Evolutionary conservation across 495 filamentous ascomycete species (phyloP).

Genomic region (Pyronema omphalodes): DNA sequence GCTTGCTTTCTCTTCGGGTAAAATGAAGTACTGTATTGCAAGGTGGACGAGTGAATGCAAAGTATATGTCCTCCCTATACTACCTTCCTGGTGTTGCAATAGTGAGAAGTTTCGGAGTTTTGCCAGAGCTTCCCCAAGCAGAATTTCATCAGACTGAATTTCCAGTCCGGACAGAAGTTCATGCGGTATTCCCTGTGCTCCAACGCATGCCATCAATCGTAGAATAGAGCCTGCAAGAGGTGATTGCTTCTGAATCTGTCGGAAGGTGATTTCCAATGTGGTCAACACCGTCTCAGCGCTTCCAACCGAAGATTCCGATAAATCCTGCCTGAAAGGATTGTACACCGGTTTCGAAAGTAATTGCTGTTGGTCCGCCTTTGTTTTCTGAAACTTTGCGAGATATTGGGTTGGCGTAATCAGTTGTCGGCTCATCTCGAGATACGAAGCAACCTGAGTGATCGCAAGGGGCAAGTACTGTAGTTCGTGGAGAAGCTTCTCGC

Average conservation of each 20-base stretch:
- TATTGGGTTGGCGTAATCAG: neutral
- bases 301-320: too few species aligned
- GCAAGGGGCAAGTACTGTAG: conserved; percentile 11
- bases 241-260: conserved; percentile 24
- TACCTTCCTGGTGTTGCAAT: too few species aligned
- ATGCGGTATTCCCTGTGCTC: conserved; percentile 24
- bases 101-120: conserved; percentile 1
- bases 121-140: neutral
- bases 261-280: conserved; percentile 33
- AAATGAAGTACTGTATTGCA: too few species aligned
- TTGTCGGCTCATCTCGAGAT: conserved; percentile 1
- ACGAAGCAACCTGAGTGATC: conserved; percentile 8
- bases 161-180: conserved; percentile 3
- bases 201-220: too few species aligned
- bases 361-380: neutral
- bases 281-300: conserved; percentile 26
- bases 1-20: too few species aligned
- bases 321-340: conserved; percentile 17
- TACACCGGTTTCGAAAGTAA: conserved; percentile 7
- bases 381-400: neutral
- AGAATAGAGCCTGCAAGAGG: conserved; percentile 18
- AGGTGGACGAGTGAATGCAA: too few species aligned
- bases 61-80: too few species aligned
- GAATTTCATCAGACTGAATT: neutral
- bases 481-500: neutral